A percentile compares a stretch with the other conserved stretches of the same genome.
Conservation (phyloP, 164 flowering plant genomes). For the Hamamelis virginiana region DNA sequence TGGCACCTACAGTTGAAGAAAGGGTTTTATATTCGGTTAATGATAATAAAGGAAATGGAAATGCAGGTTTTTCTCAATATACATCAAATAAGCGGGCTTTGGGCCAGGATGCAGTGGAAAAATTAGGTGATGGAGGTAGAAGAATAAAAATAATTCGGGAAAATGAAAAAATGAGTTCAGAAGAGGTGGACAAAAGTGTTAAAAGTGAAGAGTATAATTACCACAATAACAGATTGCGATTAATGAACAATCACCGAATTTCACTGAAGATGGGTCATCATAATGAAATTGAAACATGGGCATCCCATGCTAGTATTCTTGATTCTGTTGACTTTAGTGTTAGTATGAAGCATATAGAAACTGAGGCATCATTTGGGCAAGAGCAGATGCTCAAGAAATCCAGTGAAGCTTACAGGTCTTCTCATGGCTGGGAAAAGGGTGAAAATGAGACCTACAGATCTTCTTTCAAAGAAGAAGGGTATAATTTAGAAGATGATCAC, state of each 20-base stretch:
- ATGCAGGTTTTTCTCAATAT: conserved; percentile 10
- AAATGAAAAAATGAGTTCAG: conserved; percentile 11
- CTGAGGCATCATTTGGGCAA: conserved; percentile 32
- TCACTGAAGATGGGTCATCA: conserved; percentile 23
- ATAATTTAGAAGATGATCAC: conserved; percentile 18
- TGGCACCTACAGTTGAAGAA: conserved; percentile 23
- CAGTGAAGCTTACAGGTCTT: conserved; percentile 29
- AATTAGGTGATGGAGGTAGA: conserved; percentile 9
- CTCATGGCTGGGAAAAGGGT: conserved; percentile 17
- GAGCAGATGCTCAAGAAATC: conserved; percentile 32
- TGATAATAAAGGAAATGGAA: conserved; percentile 7
- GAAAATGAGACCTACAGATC: conserved; percentile 17
- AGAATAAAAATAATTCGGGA: conserved; percentile 17
- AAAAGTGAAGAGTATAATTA: conserved; percentile 27
- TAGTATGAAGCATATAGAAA: conserved; percentile 27
- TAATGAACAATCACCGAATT: conserved; percentile 22
- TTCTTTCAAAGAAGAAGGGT: conserved; percentile 21
- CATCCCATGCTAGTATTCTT: conserved; percentile 21
- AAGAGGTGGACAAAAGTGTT: conserved; percentile 14
- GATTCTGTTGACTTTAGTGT: conserved; percentile 35
- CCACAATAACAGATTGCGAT: conserved; percentile 21
- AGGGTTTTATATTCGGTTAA: conserved; percentile 8
- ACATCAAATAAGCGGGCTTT: conserved; percentile 12
- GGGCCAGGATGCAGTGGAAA: conserved; percentile 4
- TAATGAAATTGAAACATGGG: conserved; percentile 26